Evolutionary conservation across 2,329 filamentous ascomycete genomes (phyloP).

Genomic region (Volutella citrinella): DNA sequence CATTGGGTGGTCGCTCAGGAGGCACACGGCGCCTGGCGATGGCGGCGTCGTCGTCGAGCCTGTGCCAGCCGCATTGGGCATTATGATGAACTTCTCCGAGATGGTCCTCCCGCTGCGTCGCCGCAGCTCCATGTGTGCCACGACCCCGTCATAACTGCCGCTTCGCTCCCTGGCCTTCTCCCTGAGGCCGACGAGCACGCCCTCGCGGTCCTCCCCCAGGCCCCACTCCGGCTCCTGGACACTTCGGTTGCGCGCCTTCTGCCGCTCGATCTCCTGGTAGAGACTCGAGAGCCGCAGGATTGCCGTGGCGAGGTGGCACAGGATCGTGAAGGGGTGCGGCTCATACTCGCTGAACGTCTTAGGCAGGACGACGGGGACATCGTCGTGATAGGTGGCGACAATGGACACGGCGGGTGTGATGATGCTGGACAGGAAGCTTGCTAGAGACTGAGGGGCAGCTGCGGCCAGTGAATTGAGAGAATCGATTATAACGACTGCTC

Average conservation of each 20-base stretch:
- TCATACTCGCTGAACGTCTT: constrained; percentile 50
- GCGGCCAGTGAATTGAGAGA: constrained; percentile 66
- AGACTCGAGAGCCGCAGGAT: constrained; percentile 73
- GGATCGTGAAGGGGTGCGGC: constrained; percentile 67
- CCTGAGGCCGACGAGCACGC: constrained; percentile 67
- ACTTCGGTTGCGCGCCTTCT: constrained; percentile 73
- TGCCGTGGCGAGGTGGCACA: constrained; percentile 85
- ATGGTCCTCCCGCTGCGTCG: constrained; percentile 78
- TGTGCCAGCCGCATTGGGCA: constrained; percentile 33
- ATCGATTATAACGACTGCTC: constrained; percentile 75
- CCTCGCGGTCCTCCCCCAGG: constrained; percentile 72
- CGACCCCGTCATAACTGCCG: constrained; percentile 47
- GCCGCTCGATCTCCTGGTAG: constrained; percentile 68
- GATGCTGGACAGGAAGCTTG: constrained; percentile 66
- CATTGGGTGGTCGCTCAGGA: constrained; percentile 75
- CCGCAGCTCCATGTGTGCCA: constrained; percentile 83
- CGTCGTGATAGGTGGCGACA: constrained; percentile 77
- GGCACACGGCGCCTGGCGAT: constrained; percentile 38
- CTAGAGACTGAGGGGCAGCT: constrained; percentile 53
- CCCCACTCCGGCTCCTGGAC: constrained; percentile 76
- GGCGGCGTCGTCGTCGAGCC: constrained; percentile 9
- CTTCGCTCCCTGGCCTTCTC: constrained; percentile 44
- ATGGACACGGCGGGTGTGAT: constrained; percentile 68
- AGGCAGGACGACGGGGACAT: constrained; percentile 61
- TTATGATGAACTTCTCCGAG: constrained; percentile 63